Conservation (phyloP, 163 green algal species). For the Smithsoniella earleae region DNA sequence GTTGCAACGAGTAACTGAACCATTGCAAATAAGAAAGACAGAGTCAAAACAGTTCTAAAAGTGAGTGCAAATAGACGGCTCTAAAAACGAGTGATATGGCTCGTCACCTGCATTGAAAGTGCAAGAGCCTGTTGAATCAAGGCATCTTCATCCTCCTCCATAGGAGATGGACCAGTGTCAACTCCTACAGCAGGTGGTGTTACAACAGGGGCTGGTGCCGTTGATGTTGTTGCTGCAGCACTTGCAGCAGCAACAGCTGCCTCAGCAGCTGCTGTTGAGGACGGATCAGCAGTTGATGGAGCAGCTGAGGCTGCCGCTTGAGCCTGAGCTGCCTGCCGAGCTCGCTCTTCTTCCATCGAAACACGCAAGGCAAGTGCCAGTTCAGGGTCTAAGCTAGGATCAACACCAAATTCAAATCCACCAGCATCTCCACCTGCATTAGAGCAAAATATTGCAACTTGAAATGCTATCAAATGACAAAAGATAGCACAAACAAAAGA, state of each 20-base stretch:
- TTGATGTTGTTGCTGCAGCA: conserved; percentile 5
- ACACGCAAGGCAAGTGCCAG: conserved; percentile 82
- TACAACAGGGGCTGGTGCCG: conserved; percentile 35
- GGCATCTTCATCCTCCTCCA: conserved; percentile 65
- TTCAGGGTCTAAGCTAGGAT: conserved; percentile 94
- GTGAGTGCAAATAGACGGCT: too few relatives aligned
- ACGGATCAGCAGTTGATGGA: neutral
- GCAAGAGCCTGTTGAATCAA: conserved; percentile 68
- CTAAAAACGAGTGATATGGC: too few relatives aligned
- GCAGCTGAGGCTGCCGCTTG: conserved; percentile 34
- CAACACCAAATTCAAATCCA: conserved; percentile 83
- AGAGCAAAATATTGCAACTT: too few relatives aligned
- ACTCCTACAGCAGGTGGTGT: conserved; percentile 18
- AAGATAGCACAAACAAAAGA: too few relatives aligned
- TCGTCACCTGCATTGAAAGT: conserved; percentile 63
- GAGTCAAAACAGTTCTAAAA: too few relatives aligned
- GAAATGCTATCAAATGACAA: too few relatives aligned
- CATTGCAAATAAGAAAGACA: too few relatives aligned
- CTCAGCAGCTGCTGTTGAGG: conserved; percentile 29
- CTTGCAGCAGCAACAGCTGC: conserved; percentile 29
- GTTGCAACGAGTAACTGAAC: too few relatives aligned
- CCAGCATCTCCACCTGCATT: conserved; percentile 41
- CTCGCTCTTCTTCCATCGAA: conserved; percentile 82
- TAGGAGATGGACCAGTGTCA: conserved; percentile 34
- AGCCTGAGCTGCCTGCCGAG: conserved; percentile 49